phyloP scores from a whole-genome alignment of 495 filamentous ascomycete species.

The Halenospora varia region DNA sequence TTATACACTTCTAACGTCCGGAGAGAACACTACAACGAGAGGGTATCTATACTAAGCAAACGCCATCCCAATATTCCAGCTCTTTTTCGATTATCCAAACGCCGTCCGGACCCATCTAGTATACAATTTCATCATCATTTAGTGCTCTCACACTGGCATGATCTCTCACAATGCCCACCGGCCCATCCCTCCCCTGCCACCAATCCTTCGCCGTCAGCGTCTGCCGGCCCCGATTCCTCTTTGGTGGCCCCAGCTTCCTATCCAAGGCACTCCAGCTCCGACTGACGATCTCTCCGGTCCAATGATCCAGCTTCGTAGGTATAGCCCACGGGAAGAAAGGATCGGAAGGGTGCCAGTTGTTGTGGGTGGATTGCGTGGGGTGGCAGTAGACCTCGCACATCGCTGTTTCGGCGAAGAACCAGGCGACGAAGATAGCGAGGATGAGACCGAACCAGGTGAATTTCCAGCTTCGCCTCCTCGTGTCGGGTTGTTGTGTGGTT shows the following conservation, averaged over 20 bases:
- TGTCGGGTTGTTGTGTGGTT: background rate
- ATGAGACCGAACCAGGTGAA: slow-evolving; percentile 56
- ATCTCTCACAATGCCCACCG: background rate
- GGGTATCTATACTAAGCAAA: background rate
- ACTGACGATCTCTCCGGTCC: slow-evolving; percentile 28
- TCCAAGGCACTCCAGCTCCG: background rate
- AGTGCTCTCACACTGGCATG: background rate
- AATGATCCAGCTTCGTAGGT: slow-evolving; percentile 52
- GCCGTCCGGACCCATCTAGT: slow-evolving; percentile 5
- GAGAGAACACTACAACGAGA: too few relatives aligned
- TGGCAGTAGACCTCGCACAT: slow-evolving; percentile 63
- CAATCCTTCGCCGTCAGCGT: slow-evolving; percentile 6
- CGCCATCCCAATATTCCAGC: background rate
- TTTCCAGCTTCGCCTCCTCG: slow-evolving; percentile 25
- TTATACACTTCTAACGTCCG: too few relatives aligned
- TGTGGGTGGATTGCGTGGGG: slow-evolving; percentile 39
- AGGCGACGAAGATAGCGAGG: slow-evolving; percentile 41
- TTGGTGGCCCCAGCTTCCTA: background rate
- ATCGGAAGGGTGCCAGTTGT: slow-evolving; percentile 46
- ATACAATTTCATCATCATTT: slow-evolving; percentile 16
- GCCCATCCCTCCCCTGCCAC: slow-evolving; percentile 14
- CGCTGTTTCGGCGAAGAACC: slow-evolving; percentile 55
- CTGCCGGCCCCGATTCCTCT: background rate
- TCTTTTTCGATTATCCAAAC: too few relatives aligned
- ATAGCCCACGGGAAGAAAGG: slow-evolving; percentile 50